Conservation (phyloP, 2,329 filamentous ascomycete genomes). For the Fusarium xylarioides region DNA sequence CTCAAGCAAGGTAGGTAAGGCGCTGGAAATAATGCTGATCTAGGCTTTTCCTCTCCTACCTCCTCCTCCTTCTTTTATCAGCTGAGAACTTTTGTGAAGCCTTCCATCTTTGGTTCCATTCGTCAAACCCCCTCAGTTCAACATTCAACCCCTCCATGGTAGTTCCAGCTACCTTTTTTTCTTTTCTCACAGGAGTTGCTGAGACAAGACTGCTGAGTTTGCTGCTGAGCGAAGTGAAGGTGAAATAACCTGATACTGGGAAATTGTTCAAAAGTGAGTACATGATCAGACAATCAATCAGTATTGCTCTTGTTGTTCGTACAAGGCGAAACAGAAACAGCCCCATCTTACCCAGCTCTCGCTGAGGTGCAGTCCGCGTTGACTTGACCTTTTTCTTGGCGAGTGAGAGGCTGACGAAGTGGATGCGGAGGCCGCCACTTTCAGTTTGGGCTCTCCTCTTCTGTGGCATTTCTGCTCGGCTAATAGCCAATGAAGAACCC, state of each 20-base stretch:
- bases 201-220: neutral
- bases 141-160: conserved; percentile 8
- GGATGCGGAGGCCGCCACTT: conserved; percentile 23
- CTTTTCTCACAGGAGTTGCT: neutral
- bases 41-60: neutral
- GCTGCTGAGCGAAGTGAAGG: neutral
- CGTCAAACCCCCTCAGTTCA: conserved; percentile 25
- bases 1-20: conserved; percentile 1
- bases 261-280: conserved; percentile 26
- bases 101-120: conserved; percentile 18
- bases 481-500: conserved; percentile 41
- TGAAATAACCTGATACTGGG: neutral
- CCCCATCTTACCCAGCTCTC: conserved; percentile 25
- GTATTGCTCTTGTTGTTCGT: conserved; percentile 19
- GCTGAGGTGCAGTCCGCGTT: conserved; percentile 13
- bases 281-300: conserved; percentile 10
- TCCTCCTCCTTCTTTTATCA: conserved; percentile 28
- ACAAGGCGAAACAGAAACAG: conserved; percentile 23
- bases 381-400: conserved; percentile 7
- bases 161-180: neutral
- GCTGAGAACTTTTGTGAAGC: conserved; percentile 27
- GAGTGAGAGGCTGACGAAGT: conserved; percentile 40
- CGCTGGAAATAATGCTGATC: conserved; percentile 22
- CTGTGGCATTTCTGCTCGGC: conserved; percentile 30
- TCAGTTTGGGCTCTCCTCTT: conserved; percentile 19